These are phyloP conservation scores for Spergularia azorica DNA, from an alignment of 179 eudicot species.

Conservation along the genomic window DNA sequence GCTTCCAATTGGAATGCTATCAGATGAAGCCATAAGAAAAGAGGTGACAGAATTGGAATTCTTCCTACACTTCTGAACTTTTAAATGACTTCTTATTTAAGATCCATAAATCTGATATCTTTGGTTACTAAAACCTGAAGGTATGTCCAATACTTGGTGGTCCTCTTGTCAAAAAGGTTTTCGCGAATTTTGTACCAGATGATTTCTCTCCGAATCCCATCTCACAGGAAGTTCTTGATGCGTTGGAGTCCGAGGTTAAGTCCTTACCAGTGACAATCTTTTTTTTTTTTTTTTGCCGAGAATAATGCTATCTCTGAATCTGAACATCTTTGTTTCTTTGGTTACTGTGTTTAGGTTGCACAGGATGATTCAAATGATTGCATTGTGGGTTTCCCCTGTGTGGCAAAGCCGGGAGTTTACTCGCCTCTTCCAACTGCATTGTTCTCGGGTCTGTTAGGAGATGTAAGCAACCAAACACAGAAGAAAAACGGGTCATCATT, in stretches of 20 bases:
- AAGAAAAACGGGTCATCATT: conserved; percentile 61
- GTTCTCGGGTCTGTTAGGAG: conserved; percentile 55
- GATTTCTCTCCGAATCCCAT: conserved; percentile 83
- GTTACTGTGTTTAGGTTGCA: conserved; percentile 39
- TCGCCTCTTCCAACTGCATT: conserved; percentile 57
- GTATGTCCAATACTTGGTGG: conserved; percentile 77
- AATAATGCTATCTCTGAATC: background rate
- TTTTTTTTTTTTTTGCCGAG: background rate
- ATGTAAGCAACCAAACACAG: conserved; percentile 45
- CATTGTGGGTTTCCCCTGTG: conserved; percentile 58
- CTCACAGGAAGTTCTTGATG: conserved; percentile 53
- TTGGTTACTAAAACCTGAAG: conserved; percentile 31
- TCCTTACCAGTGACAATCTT: background rate
- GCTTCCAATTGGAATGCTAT: conserved; percentile 91
- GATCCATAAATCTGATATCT: conserved; percentile 15
- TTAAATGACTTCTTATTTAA: background rate
- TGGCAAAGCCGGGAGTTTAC: conserved; percentile 58
- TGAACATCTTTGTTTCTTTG: background rate
- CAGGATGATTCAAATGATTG: conserved; percentile 37
- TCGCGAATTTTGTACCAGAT: conserved; percentile 72
- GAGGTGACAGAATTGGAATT: conserved; percentile 44
- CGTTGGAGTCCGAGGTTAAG: conserved; percentile 71
- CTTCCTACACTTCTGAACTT: background rate
- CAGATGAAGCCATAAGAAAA: conserved; percentile 65
- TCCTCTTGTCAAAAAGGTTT: conserved; percentile 58